Percentiles rank a stretch among this genome's conserved stretches.
phyloP scores from a whole-genome alignment of 2,329 filamentous ascomycete genomes.

The Ilyonectria destructans region DNA sequence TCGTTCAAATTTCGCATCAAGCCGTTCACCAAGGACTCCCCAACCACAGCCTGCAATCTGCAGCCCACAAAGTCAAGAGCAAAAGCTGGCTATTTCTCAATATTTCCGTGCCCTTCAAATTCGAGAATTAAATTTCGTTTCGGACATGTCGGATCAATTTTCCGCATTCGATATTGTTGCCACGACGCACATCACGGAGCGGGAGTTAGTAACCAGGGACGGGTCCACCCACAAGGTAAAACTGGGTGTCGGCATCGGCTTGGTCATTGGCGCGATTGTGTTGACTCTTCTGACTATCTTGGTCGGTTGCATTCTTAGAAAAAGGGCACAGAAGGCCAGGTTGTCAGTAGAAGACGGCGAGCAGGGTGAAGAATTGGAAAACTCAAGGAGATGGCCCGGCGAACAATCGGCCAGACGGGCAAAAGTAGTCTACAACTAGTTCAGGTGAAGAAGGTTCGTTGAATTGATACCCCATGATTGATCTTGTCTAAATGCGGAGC shows the following conservation, averaged over 20 bases:
- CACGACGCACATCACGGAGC: slow-evolving; percentile 29
- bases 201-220: slow-evolving; percentile 3
- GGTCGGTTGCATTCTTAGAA: slow-evolving; percentile 17
- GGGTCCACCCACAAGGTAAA: slow-evolving; percentile 27
- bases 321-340: slow-evolving; percentile 31
- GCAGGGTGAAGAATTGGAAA: background rate
- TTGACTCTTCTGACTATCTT: slow-evolving; percentile 27
- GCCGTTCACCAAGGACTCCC: slow-evolving; percentile 35
- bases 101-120: slow-evolving; percentile 34
- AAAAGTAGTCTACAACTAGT: slow-evolving; percentile 24
- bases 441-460: slow-evolving; percentile 15
- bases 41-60: slow-evolving; percentile 31
- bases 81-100: slow-evolving; percentile 31
- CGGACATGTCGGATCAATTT: slow-evolving; percentile 38
- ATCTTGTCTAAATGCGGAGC: slow-evolving; percentile 15
- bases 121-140: slow-evolving; percentile 10
- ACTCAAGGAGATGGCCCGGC: background rate
- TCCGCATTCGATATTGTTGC: slow-evolving; percentile 33
- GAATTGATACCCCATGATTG: slow-evolving; percentile 27
- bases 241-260: slow-evolving; percentile 30
- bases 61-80: slow-evolving; percentile 33
- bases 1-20: slow-evolving; percentile 39
- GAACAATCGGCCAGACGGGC: slow-evolving; percentile 10
- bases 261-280: slow-evolving; percentile 30
- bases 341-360: slow-evolving; percentile 30